Base-by-base conservation (phyloP, 495 filamentous ascomycete genomes). In the Penicillium tannophilum region DNA sequence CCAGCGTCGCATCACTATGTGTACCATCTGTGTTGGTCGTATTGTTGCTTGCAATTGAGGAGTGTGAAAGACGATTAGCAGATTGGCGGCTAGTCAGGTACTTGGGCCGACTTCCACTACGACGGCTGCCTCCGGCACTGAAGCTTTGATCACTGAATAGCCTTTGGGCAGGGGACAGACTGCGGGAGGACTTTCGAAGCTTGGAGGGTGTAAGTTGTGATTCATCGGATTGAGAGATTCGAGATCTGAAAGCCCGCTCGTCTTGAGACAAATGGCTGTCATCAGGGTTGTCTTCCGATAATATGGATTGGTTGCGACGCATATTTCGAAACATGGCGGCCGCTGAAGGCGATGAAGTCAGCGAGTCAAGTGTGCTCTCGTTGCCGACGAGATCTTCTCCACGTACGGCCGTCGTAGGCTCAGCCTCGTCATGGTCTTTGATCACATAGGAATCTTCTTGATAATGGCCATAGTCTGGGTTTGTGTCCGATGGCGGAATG, bases 41-140 rank as follows among this genome's bases (percentile, higher is more conserved):
- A 68, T 83, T 82, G 72, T 65, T 84, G 46, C 87, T 87, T n/a
- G 82, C 73, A 31, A 87, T 77, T 1, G 90, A 92, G 0, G 92
- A 94, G 16, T 84, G 79, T 4, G 90, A 93, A 23, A 90, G 91
- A 30, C 88, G 85, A 71, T 92, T 84, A 61, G 89, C 88, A n/a
- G 82, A 83, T 64, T 90, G 84, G 24, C 92, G 85, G 66, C 84
- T 90, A 39, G 79, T 84, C 33, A 94, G 71, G 68, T 86, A 93
- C 63, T 86, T 90, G 1, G 90, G 91, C 24, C 90, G 79, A 63
- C 50, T 82, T 61, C 59, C 73, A 66, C 56, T 78, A 59, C 53
- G 53, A 16, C 62, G 76, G 60, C 64, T 77, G 65, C 58, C 74
- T 10, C 59, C 57, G 14, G 62, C 59, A 64, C 61, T 69, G 12